Evolutionary conservation across 208 protist species (phyloP).

Genomic region (Porcisia hertigi): DNA sequence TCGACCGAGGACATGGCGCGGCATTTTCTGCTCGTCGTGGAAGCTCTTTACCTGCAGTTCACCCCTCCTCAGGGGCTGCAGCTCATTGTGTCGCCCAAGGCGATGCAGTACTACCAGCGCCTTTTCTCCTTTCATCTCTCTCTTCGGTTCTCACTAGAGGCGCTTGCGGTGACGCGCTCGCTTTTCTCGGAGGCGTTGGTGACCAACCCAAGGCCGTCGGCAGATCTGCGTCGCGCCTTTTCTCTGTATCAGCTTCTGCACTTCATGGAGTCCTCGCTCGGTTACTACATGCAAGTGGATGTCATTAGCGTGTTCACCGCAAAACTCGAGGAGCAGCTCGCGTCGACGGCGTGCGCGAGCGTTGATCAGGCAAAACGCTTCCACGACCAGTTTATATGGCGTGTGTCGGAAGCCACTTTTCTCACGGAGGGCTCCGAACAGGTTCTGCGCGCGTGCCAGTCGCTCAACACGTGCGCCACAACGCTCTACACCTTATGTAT

Average conservation of each 20-base stretch:
- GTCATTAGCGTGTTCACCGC: conserved; percentile 52
- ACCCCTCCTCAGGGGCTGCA: conserved; percentile 43
- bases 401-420: conserved; percentile 69
- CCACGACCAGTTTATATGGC: conserved; percentile 81
- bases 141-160: conserved; percentile 62
- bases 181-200: conserved; percentile 62
- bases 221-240: conserved; percentile 66
- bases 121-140: conserved; percentile 73
- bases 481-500: conserved; percentile 65
- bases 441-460: conserved; percentile 51
- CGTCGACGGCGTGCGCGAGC: conserved; percentile 44
- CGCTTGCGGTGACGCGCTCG: conserved; percentile 54
- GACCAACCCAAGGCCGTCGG: conserved; percentile 57
- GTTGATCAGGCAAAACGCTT: conserved; percentile 74
- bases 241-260: conserved; percentile 63
- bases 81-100: conserved; percentile 67
- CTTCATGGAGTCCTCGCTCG: conserved; percentile 64
- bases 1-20: conserved; percentile 66
- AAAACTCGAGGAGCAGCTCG: conserved; percentile 41
- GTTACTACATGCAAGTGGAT: conserved; percentile 82
- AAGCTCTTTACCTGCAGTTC: conserved; percentile 52
- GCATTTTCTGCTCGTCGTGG: conserved; percentile 46
- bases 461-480: conserved; percentile 39
- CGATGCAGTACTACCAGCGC: conserved; percentile 77
- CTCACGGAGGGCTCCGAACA: conserved; percentile 54